Evolutionary conservation across 148 eudicot species (phyloP).

Genomic region (Rhododendron henanense): DNA sequence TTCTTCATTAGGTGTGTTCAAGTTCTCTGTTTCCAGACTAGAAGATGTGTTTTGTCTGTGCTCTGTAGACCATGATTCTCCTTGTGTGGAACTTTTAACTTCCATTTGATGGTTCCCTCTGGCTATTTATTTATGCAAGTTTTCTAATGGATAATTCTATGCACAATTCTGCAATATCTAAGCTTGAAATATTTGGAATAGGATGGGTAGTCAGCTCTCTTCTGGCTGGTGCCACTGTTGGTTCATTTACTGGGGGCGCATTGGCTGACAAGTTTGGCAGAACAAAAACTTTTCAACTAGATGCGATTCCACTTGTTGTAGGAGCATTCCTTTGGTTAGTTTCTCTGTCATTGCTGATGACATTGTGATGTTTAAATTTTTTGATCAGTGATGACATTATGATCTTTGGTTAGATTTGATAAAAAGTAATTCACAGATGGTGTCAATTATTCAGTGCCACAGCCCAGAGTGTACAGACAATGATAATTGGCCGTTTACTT

Average conservation of each 20-base stretch:
- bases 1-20: background rate
- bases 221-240: conserved; percentile 97
- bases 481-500: conserved; percentile 91
- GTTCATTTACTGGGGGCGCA: conserved; percentile 93
- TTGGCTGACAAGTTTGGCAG: conserved; percentile 95
- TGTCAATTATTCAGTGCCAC: conserved; percentile 53
- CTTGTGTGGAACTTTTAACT: background rate
- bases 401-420: conserved; percentile 4
- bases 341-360: conserved; percentile 6
- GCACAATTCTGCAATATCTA: background rate
- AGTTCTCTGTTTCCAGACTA: background rate
- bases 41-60: background rate
- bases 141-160: background rate
- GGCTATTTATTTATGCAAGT: background rate
- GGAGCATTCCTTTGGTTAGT: conserved; percentile 92
- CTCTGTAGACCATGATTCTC: background rate
- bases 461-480: conserved; percentile 65
- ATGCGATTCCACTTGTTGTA: conserved; percentile 84
- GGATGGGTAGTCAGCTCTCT: conserved; percentile 96
- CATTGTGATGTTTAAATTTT: background rate
- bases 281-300: conserved; percentile 74
- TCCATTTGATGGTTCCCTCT: background rate
- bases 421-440: conserved; percentile 14
- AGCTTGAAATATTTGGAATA: conserved; percentile 13
- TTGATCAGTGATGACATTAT: conserved; percentile 4